A percentile compares a stretch with the other conserved stretches of the same genome.
Conservation (phyloP, 129 eudicot genomes). For the Escallonia rubra region DNA sequence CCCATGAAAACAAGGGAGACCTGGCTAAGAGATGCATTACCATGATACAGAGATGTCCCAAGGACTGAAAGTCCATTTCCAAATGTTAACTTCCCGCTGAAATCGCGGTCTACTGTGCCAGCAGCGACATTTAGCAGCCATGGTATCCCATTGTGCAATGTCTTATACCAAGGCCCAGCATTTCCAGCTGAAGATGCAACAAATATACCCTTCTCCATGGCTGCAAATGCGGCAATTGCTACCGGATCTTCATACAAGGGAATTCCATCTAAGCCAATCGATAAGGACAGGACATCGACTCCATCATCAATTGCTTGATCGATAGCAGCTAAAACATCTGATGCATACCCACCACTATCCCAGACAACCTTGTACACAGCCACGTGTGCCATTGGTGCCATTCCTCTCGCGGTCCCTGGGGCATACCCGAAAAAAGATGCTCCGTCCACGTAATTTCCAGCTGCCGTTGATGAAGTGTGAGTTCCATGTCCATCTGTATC, state of each 20-base stretch:
- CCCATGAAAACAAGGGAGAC: conserved; percentile 2
- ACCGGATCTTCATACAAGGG: too few species aligned
- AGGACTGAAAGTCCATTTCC: conserved; percentile 3
- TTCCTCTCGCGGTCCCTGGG: conserved; percentile 13
- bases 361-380: conserved; percentile 11
- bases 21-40: neutral
- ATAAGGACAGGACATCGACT: too few species aligned
- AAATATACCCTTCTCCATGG: too few species aligned
- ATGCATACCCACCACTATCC: neutral
- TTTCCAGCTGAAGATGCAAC: too few species aligned
- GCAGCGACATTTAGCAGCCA: too few species aligned
- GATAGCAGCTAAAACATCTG: too few species aligned
- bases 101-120: too few species aligned
- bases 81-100: neutral
- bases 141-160: too few species aligned
- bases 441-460: neutral
- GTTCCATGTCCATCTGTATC: conserved; percentile 17
- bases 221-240: too few species aligned
- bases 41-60: conserved; percentile 6
- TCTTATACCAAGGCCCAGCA: too few species aligned
- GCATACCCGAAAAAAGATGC: conserved; percentile 9
- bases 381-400: conserved; percentile 14
- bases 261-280: too few species aligned
- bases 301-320: too few species aligned
- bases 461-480: conserved; percentile 12